Evolutionary conservation across 768 basidiomycete genomes (phyloP).

Genomic region (Macrocybe gigantea): DNA sequence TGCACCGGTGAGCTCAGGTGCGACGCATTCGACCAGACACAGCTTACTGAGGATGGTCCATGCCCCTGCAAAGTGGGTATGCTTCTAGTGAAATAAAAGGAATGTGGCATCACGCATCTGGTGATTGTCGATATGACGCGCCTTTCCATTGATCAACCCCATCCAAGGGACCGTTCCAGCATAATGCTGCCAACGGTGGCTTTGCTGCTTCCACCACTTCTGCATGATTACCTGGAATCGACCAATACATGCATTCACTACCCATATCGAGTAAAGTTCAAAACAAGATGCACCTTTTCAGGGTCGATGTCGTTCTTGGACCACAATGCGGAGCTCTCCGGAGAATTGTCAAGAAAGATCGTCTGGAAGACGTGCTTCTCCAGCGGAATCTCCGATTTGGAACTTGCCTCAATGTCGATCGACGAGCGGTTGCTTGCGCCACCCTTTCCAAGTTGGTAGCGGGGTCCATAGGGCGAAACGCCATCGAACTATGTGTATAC

Average conservation of each 20-base stretch:
- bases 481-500: conserved; percentile 17
- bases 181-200: conserved; percentile 44
- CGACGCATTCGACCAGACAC: neutral
- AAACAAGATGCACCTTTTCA: conserved; percentile 16
- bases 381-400: conserved; percentile 21
- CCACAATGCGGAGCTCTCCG: conserved; percentile 32
- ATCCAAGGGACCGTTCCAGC: conserved; percentile 31
- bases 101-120: no score
- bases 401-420: conserved; percentile 1
- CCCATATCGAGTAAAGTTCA: neutral
- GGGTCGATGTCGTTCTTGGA: conserved; percentile 32
- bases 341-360: conserved; percentile 39
- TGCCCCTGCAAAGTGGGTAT: conserved; percentile 30
- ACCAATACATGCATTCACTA: neutral
- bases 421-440: neutral
- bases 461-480: conserved; percentile 10
- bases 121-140: neutral
- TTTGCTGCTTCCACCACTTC: conserved; percentile 52
- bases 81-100: conserved; percentile 11
- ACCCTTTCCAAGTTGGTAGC: neutral
- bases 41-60: conserved; percentile 29
- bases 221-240: conserved; percentile 26
- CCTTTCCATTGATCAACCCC: conserved; percentile 29
- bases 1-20: neutral
- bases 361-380: conserved; percentile 45